Percentiles rank a stretch among this genome's conserved stretches.
Conservation (phyloP, 441 rosid genomes). For the Cnidoscolus chayamansa region DNA sequence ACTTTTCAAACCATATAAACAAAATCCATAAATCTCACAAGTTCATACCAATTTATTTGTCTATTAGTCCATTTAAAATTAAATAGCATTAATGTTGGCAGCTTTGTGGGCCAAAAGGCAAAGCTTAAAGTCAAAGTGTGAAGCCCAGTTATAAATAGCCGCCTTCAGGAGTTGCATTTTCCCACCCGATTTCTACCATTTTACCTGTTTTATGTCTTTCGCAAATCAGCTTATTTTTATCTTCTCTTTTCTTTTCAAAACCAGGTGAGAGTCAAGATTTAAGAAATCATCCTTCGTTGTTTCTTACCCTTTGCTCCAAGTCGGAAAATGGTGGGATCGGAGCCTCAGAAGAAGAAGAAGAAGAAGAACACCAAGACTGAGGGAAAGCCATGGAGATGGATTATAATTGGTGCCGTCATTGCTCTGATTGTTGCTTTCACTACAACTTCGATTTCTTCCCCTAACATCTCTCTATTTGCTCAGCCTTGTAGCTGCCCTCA, state of each 20-base stretch:
- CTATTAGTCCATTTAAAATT: no score
- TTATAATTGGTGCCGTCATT: slow-evolving; percentile 35
- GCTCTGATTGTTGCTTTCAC: slow-evolving; percentile 42
- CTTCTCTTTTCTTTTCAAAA: neutral
- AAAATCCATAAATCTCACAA: no score
- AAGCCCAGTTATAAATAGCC: no score
- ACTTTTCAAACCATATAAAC: no score
- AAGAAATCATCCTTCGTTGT: neutral
- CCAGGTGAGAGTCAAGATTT: neutral
- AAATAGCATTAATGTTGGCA: no score
- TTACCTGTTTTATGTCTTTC: neutral
- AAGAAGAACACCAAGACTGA: slow-evolving; percentile 19
- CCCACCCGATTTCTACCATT: no score
- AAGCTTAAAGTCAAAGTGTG: neutral
- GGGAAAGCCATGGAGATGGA: slow-evolving; percentile 33
- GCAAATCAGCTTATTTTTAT: neutral
- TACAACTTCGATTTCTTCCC: slow-evolving; percentile 28
- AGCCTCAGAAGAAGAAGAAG: slow-evolving; percentile 13
- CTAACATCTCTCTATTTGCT: slow-evolving; percentile 32
- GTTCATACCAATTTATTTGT: no score
- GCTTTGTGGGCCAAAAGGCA: no score
- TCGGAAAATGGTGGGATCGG: slow-evolving; percentile 14
- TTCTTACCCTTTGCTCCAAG: neutral
- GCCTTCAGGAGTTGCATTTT: no score
- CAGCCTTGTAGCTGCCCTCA: slow-evolving; percentile 46